A percentile compares a stretch with the other conserved stretches of the same genome.
These are phyloP conservation scores for Drechslera avenae DNA, from an alignment of 2,329 filamentous ascomycete species.

Conservation along the genomic window DNA sequence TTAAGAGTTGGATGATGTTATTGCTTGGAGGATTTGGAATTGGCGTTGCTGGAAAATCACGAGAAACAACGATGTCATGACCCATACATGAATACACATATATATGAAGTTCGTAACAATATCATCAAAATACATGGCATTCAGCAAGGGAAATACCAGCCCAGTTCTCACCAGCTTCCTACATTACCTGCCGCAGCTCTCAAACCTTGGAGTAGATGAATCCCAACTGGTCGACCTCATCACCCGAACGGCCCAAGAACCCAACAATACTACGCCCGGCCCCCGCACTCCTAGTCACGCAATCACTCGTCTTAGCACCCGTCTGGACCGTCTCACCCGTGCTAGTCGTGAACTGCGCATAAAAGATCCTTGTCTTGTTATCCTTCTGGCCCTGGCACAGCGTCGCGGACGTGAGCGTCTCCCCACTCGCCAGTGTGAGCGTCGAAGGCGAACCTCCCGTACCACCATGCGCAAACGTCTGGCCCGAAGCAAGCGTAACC, in stretches of 20 bases:
- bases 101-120: too few species aligned
- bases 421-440: slow-evolving; percentile 54
- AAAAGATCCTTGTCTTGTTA: slow-evolving; percentile 60
- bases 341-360: slow-evolving; percentile 60
- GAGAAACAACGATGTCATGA: too few species aligned
- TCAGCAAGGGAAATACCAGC: too few species aligned
- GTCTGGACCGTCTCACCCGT: slow-evolving; percentile 53
- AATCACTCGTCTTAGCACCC: slow-evolving; percentile 56
- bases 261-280: slow-evolving; percentile 60
- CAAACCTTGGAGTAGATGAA: slow-evolving; percentile 34
- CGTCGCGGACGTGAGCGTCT: slow-evolving; percentile 57
- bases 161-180: too few species aligned
- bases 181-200: neutral
- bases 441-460: slow-evolving; percentile 54
- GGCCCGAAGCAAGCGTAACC: slow-evolving; percentile 57
- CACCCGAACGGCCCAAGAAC: slow-evolving; percentile 58
- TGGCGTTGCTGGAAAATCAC: too few species aligned
- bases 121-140: too few species aligned
- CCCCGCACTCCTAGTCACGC: slow-evolving; percentile 55
- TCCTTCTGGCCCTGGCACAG: slow-evolving; percentile 59
- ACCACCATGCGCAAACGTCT: slow-evolving; percentile 59
- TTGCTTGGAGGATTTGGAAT: too few species aligned
- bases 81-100: too few species aligned
- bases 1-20: too few species aligned
- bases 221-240: slow-evolving; percentile 62